Evolutionary conservation across 2,329 filamentous ascomycete species (phyloP).

Genomic region (Biscogniauxia sp.): DNA sequence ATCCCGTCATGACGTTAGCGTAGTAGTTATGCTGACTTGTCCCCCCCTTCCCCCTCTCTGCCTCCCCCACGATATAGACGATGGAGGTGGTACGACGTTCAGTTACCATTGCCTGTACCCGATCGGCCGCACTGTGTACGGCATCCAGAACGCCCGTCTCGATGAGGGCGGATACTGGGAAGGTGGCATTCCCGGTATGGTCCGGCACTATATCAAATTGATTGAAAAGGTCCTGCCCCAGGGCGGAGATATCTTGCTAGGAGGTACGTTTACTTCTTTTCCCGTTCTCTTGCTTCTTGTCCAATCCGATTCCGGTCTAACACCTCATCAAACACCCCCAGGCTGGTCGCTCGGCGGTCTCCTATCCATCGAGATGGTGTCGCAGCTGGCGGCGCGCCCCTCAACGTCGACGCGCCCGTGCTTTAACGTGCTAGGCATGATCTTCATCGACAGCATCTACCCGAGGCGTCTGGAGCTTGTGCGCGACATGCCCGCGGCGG

Average conservation of each 20-base stretch:
- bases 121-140: conserved; percentile 49
- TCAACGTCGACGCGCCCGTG: conserved; percentile 12
- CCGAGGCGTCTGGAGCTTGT: conserved; percentile 25
- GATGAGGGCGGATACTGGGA: conserved; percentile 44
- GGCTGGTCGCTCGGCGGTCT: conserved; percentile 56
- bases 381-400: conserved; percentile 38
- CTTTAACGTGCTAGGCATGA: conserved; percentile 46
- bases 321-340: conserved; percentile 10
- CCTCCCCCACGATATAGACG: conserved; percentile 34
- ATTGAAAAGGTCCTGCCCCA: conserved; percentile 40
- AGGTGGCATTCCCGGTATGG: conserved; percentile 56
- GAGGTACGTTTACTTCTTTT: conserved; percentile 33
- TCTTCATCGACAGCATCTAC: conserved; percentile 53
- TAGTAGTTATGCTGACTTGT: not conserved
- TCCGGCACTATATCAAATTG: conserved; percentile 45
- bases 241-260: conserved; percentile 45
- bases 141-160: conserved; percentile 55
- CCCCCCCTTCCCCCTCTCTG: not conserved
- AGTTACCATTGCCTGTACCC: conserved; percentile 53
- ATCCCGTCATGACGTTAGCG: no score
- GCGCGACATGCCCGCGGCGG: conserved; percentile 8
- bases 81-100: conserved; percentile 60
- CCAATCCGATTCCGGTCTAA: not conserved
- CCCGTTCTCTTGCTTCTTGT: not conserved
- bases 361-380: conserved; percentile 49